Evolutionary conservation across 129 eudicot species (phyloP), one percentile per base, ranked within the genome.

Genomic region (Calendula officinalis): DNA sequence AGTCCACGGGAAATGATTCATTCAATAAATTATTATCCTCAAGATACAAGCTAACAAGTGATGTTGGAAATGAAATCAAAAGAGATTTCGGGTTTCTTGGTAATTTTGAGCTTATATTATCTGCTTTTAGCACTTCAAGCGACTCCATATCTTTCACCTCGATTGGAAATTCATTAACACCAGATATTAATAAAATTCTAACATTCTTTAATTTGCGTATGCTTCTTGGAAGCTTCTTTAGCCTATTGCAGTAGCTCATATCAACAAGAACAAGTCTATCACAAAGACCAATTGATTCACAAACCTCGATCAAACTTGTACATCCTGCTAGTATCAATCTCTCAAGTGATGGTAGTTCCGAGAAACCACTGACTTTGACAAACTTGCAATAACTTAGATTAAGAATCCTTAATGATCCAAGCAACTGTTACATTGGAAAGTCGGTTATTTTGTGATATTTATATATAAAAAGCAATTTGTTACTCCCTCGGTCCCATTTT

Each of bases 351-450:
- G 72, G 72, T 11, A 73, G 59, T 6, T 34, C 22, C 2, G 59
- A 34, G 44, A 65, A 56, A 43, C 69, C 60, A 7, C 52, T 67
- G 5, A 54, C 56, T 12, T 4, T 55, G 22, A 51, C 47, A 15
- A 66, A 12, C 46, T 49, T 53, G 16, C 37, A 37, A 9, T 64
- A 64, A 48, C 70, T 64, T 3, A 64, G 58, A 17, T 64, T 49
- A 32, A 73, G 78, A 37, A 42, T 33, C 56, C 64, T 73, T 58
- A 73, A 33, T 13, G 65, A 55, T 30, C 59, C 42, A 13, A 73
- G 71, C 12, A 42, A 11, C 78, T 73, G 72, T 42, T 63, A 34
- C 32, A 46, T 15, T 22, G 30, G 30, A 22, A 22, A 22, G 2
- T 22, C 30, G 30, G 30, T 22, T 22, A 22, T 22, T 22, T 22